Percentiles rank a stretch among this genome's conserved stretches.
Conservation (phyloP, 306 rosid genomes). For the Canavalia ensiformis region DNA sequence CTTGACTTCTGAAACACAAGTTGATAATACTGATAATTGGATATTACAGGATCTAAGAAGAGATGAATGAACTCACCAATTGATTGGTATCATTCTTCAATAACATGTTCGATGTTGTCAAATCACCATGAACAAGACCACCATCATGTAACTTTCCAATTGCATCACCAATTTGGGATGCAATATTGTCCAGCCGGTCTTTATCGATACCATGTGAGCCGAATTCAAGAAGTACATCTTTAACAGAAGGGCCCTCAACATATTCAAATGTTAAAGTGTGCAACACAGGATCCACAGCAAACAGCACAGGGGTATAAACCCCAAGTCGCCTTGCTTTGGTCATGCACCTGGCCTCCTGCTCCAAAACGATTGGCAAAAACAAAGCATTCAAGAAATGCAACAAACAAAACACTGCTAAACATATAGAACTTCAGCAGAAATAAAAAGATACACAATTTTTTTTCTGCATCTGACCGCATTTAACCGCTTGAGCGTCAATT, state of each 20-base stretch:
- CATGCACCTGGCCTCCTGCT: constrained; percentile 94
- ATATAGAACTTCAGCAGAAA: not conserved
- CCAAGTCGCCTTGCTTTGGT: constrained; percentile 92
- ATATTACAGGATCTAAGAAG: constrained; percentile 13
- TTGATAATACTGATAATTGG: constrained; percentile 29
- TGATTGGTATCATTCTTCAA: constrained; percentile 64
- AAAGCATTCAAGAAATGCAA: constrained; percentile 29
- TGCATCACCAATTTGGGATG: constrained; percentile 83
- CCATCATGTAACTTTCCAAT: constrained; percentile 89
- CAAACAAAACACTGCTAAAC: constrained; percentile 3
- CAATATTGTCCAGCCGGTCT: constrained; percentile 63
- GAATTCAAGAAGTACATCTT: constrained; percentile 77
- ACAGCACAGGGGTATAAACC: constrained; percentile 77
- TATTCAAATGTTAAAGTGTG: constrained; percentile 81
- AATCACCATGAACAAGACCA: constrained; percentile 87
- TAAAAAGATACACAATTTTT: not conserved
- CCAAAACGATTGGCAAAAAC: constrained; percentile 26
- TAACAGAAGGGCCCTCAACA: constrained; percentile 79
- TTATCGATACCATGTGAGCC: constrained; percentile 58
- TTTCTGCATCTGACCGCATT: constrained; percentile 65
- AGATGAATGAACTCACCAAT: constrained; percentile 64
- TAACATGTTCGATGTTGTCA: constrained; percentile 92
- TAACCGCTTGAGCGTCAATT: constrained; percentile 81
- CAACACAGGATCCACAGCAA: constrained; percentile 67
- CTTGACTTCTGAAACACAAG: constrained; percentile 19